Evolutionary conservation across 1,139 yeast species (phyloP).

Genomic region (Pneumocystis murina): DNA sequence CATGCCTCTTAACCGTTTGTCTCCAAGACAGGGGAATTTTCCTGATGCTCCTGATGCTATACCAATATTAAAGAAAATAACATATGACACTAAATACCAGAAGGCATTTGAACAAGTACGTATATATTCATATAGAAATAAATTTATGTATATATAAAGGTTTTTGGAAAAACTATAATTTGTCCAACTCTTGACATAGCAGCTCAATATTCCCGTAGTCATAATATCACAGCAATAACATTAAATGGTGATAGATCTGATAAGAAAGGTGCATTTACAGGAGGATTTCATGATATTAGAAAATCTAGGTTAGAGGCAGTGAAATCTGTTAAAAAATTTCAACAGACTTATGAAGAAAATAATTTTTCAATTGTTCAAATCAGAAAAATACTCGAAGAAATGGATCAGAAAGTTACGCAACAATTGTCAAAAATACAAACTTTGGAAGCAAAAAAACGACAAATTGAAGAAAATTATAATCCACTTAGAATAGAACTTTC

Average conservation of each 20-base stretch:
- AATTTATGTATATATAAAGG: conserved; percentile 15
- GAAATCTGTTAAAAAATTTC: conserved; percentile 39
- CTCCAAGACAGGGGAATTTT: conserved; percentile 28
- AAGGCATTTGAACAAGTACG: conserved; percentile 47
- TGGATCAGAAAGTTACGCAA: conserved; percentile 33
- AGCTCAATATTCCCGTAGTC: conserved; percentile 47
- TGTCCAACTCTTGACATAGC: conserved; percentile 59
- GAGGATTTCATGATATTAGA: conserved; percentile 69
- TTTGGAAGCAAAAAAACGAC: conserved; percentile 31
- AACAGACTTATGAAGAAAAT: conserved; percentile 32
- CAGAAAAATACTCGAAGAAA: conserved; percentile 25
- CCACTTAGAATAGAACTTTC: conserved; percentile 32
- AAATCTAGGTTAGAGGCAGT: conserved; percentile 59
- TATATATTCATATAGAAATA: background rate
- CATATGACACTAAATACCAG: conserved; percentile 39
- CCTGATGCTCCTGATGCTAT: conserved; percentile 44
- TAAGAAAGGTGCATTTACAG: conserved; percentile 67
- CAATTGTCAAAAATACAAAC: conserved; percentile 36
- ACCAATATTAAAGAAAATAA: conserved; percentile 62
- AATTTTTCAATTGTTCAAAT: conserved; percentile 28
- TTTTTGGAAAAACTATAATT: conserved; percentile 70
- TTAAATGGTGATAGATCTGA: conserved; percentile 86
- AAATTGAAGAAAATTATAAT: conserved; percentile 30
- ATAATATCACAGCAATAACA: conserved; percentile 63
- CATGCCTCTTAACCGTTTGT: conserved; percentile 70